Evolutionary conservation across 177 flowering plant genomes (phyloP).

Genomic region (Vitis hybrid): DNA sequence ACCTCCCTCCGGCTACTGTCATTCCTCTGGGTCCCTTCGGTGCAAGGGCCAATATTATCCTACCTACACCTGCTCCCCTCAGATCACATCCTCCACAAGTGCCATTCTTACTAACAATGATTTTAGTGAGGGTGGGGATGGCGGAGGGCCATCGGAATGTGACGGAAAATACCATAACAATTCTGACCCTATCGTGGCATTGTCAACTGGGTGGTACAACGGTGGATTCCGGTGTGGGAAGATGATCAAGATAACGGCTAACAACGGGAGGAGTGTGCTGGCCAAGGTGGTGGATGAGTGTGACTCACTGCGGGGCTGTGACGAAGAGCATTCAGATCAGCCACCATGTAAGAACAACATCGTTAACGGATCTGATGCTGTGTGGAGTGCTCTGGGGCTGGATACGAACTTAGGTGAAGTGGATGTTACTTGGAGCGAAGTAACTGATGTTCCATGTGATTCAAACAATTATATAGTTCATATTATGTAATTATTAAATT

Average conservation of each 20-base stretch:
- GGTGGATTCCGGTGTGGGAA: conserved; percentile 28
- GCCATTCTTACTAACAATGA: conserved; percentile 28
- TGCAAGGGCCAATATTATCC: conserved; percentile 15
- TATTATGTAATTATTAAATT: no score
- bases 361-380: conserved; percentile 46
- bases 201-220: conserved; percentile 51
- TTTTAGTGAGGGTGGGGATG: conserved; percentile 29
- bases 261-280: conserved; percentile 25
- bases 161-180: conserved; percentile 26
- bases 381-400: conserved; percentile 38
- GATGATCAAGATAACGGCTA: conserved; percentile 28
- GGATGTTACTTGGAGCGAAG: conserved; percentile 27
- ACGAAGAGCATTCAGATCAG: conserved; percentile 37
- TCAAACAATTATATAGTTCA: no score
- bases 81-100: conserved; percentile 27
- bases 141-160: conserved; percentile 34
- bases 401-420: conserved; percentile 17
- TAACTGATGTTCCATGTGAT: no score
- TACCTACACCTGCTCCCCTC: conserved; percentile 31
- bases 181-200: conserved; percentile 27
- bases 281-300: conserved; percentile 45
- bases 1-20: no score
- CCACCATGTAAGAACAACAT: conserved; percentile 39
- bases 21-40: conserved; percentile 3
- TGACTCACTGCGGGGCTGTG: conserved; percentile 38